phyloP scores from a whole-genome alignment of 2,329 filamentous ascomycete genomes.

The Trematosphaeria pertusa region DNA sequence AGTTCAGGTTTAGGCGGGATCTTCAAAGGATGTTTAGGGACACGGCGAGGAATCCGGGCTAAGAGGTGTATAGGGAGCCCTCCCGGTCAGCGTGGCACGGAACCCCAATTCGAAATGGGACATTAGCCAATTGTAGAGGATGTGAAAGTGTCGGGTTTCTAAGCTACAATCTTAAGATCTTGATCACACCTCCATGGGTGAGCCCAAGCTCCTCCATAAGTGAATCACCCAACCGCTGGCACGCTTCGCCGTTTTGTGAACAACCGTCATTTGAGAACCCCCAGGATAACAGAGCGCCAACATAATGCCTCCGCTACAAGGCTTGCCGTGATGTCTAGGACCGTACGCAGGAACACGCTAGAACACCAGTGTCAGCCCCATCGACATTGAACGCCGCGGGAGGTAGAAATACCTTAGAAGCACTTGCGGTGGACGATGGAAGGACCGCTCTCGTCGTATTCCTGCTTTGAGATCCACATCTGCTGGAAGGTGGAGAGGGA shows the following conservation, averaged over 20 bases:
- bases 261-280: conserved; percentile 44
- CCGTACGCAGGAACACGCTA: conserved; percentile 44
- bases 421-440: conserved; percentile 99
- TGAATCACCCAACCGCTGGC: conserved; percentile 46
- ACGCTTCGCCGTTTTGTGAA: conserved; percentile 50
- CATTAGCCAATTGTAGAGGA: conserved; percentile 31
- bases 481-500: conserved; percentile 99
- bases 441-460: conserved; percentile 99
- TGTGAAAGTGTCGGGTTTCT: conserved; percentile 46
- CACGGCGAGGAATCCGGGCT: too few species aligned
- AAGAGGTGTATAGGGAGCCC: too few species aligned
- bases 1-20: neutral
- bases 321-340: conserved; percentile 47
- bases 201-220: conserved; percentile 47
- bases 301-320: conserved; percentile 46
- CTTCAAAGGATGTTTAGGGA: too few species aligned
- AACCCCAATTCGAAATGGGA: too few species aligned
- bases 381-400: neutral
- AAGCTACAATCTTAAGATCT: conserved; percentile 50
- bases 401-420: conserved; percentile 80
- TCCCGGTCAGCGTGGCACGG: too few species aligned
- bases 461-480: conserved; percentile 99
- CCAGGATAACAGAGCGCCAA: conserved; percentile 45
- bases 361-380: conserved; percentile 18
- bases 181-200: conserved; percentile 36